Evolutionary conservation across 2,329 filamentous ascomycete species (phyloP), one percentile per base, ranked within the genome.

Genomic region (Paecilomyces variotii): DNA sequence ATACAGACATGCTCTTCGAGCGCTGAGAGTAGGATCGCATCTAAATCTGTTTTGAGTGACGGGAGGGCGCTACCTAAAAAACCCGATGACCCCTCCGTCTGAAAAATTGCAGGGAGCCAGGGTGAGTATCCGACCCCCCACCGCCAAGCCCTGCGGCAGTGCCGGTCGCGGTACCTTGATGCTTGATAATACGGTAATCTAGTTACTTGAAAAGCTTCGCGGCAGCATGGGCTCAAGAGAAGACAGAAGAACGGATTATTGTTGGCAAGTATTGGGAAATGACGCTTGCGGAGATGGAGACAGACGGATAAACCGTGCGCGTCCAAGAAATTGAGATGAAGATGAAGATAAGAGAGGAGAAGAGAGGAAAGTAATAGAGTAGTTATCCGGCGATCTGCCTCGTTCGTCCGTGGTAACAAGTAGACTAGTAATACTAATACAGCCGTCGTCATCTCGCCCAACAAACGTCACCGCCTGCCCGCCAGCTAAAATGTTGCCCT

Each of bases 101-200:
- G 50, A 50, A 54, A 57, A 35, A 54, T 12, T 50, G 50, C 25
- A 34, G 49, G 10, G 19, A 19, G 19, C 19, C 19, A 19, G 19
- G 1, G 19, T 19, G 19, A 19, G 19, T 19, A 19, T 19, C 19
- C 19, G 19, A 34, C 57, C 57, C 61, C 59, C 61, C 57, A 59
- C 55, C 39, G 64, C 64, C 65, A 65, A 67, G 62, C 53, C 30
- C 35, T 24, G 57, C 30, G 59, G 59, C 64, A 63, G 62, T 64
- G 64, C 64, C 34, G 54, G 60, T 64, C 53, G 45, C 59, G 53
- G 62, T 62, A 64, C 30, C 30, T 35, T 14, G 25, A 12, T 12
- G n/a, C 54, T 27, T 14, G 30, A 32, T 10, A 45, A 45, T 45
- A 45, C 39, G 39, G 24, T 14, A 26, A 35, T 39, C 7, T 52